Base-by-base conservation (phyloP, 192 early-diverging fungal genomes). In the Gigaspora rosea region DNA sequence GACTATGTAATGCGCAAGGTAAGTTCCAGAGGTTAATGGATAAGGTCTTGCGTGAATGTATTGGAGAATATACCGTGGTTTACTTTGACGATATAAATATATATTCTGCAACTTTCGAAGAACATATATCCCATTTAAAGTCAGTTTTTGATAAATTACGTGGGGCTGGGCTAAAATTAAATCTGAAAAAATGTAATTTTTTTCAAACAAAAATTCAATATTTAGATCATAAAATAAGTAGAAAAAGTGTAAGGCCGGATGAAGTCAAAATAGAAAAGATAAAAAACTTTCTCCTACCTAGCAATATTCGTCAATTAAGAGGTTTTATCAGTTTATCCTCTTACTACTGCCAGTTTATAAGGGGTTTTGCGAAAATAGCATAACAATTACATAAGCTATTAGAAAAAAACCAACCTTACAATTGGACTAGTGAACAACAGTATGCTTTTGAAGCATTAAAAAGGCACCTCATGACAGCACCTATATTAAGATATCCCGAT, bases 51-150 rank as follows among this genome's bases (percentile, higher is more conserved):
- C 80, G 80, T 1, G 78, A 73, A 20, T 63, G 75, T 1, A 80
- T 78, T 36, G 77, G 72, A 58, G 57, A 80, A 52, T 62, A 20
- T 2, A 76, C 73, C 47, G 18, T 83, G 0, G 80, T 86, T 8
- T 87, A 86, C 59, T 27, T 87, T 0, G 86, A 87, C 71, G 79
- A 87, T 65, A 77, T 86, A 47, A 71, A 82, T 10, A 78, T 85
- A 13, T 87, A 76, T 65, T 77, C 67, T 22, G n/a, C 41, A 3
- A 56, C 68, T 10, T 82, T 81, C 32, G 81, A 86, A 22, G 71
- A 1, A 0, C 27, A 27, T 27, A 27, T 27, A 27, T 0, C 27
- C 0, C 27, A 27, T 27, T 27, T 27, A 27, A 0, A 2, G 0
- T 8, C 6, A 2, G 71, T 80, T 8, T 51, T 80, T 18, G 8